Evolutionary conservation across 495 filamentous ascomycete genomes (phyloP).

Genomic region (Penicillium lividum): DNA sequence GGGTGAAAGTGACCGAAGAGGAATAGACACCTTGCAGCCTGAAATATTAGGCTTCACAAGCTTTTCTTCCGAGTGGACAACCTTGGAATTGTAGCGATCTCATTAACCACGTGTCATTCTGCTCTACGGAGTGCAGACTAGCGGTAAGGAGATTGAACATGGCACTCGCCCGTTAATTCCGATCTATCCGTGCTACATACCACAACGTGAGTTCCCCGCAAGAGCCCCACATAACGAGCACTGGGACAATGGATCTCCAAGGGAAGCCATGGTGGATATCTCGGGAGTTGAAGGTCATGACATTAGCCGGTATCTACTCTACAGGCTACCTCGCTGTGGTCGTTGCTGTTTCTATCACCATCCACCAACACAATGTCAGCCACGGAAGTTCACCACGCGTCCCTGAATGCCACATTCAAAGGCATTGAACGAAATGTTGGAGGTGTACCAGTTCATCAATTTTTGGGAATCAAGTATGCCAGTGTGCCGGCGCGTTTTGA

Average conservation of each 20-base stretch:
- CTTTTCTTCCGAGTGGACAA: too few relatives aligned
- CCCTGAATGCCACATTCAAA: slow-evolving; percentile 36
- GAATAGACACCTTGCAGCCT: too few relatives aligned
- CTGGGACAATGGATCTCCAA: slow-evolving; percentile 7
- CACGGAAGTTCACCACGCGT: slow-evolving; percentile 27
- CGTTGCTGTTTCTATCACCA: slow-evolving; percentile 7
- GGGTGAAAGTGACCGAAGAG: too few relatives aligned
- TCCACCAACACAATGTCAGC: slow-evolving; percentile 23
- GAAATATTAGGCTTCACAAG: too few relatives aligned
- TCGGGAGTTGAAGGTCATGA: slow-evolving; percentile 16
- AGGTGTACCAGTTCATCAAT: slow-evolving; percentile 30
- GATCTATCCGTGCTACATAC: background rate
- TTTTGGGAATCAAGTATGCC: slow-evolving; percentile 41
- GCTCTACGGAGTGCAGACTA: too few relatives aligned
- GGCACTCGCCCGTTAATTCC: background rate
- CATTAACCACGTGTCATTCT: too few relatives aligned
- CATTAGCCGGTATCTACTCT: slow-evolving; percentile 15
- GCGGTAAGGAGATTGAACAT: too few relatives aligned
- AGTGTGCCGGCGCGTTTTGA: slow-evolving; percentile 40
- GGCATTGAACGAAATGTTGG: slow-evolving; percentile 25
- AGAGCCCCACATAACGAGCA: slow-evolving; percentile 22
- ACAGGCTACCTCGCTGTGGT: background rate
- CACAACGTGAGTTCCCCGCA: slow-evolving; percentile 31
- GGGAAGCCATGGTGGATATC: slow-evolving; percentile 4
- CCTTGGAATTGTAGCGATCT: too few relatives aligned